Percentiles rank a stretch among this genome's conserved stretches.
phyloP scores from a whole-genome alignment of 2,329 filamentous ascomycete genomes.

The Exophiala sp. region DNA sequence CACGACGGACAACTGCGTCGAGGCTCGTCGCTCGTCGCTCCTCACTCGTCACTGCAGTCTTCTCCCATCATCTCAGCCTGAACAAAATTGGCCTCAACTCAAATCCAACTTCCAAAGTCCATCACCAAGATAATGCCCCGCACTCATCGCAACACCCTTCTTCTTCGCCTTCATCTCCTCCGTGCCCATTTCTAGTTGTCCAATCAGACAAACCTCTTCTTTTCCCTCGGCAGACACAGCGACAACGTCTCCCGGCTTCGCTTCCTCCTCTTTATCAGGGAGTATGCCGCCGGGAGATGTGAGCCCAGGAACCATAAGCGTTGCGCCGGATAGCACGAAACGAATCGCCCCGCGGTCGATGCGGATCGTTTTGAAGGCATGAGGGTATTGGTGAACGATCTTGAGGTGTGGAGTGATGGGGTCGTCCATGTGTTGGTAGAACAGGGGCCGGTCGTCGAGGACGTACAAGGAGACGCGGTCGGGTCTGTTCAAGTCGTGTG shows the following conservation, averaged over 20 bases:
- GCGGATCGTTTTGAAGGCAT: slow-evolving; percentile 75
- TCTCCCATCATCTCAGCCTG: too few relatives aligned
- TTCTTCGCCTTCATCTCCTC: slow-evolving; percentile 90
- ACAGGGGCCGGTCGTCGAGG: slow-evolving; percentile 69
- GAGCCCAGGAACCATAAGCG: slow-evolving; percentile 92
- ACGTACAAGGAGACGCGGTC: slow-evolving; percentile 88
- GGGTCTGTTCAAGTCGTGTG: slow-evolving; percentile 49
- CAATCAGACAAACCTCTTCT: slow-evolving; percentile 83
- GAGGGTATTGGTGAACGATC: slow-evolving; percentile 85
- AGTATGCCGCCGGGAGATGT: slow-evolving; percentile 79
- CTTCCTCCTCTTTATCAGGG: slow-evolving; percentile 64
- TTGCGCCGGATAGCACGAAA: slow-evolving; percentile 89
- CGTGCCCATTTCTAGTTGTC: slow-evolving; percentile 76
- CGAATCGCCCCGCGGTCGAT: slow-evolving; percentile 96
- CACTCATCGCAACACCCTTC: slow-evolving; percentile 91
- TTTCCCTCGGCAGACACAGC: slow-evolving; percentile 92
- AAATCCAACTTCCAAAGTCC: slow-evolving; percentile 77
- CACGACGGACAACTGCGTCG: too few relatives aligned
- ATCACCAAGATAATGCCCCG: slow-evolving; percentile 90
- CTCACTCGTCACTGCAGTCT: too few relatives aligned
- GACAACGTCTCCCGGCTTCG: slow-evolving; percentile 78
- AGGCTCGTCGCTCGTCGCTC: too few relatives aligned
- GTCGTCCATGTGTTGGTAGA: slow-evolving; percentile 81
- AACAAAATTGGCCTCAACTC: slow-evolving; percentile 40
- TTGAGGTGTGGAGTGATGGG: slow-evolving; percentile 81